A percentile compares a stretch with the other conserved stretches of the same genome.
Evolutionary conservation across 2,329 filamentous ascomycete species (phyloP).

Genomic region (Diplodia intermedia): DNA sequence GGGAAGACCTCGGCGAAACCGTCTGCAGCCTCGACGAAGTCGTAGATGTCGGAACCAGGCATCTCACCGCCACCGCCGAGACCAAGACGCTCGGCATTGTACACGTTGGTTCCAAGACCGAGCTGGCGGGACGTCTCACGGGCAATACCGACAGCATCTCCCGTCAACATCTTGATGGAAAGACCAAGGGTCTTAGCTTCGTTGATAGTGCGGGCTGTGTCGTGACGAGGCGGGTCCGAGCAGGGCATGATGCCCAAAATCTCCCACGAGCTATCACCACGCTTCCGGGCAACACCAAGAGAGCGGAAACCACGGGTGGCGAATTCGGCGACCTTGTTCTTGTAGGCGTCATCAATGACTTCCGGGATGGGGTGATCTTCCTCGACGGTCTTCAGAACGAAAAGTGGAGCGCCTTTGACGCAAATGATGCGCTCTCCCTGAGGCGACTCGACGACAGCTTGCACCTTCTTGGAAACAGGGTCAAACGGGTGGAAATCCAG

Average conservation of each 20-base stretch:
- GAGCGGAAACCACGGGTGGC: conserved; percentile 93
- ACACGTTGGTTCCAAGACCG: conserved; percentile 90
- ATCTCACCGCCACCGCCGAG: conserved; percentile 89
- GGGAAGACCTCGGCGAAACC: conserved; percentile 95
- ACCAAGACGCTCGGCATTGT: conserved; percentile 91
- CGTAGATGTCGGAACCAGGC: conserved; percentile 91
- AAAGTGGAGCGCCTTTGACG: conserved; percentile 89
- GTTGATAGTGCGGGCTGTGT: conserved; percentile 87
- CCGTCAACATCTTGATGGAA: conserved; percentile 95
- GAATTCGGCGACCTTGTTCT: conserved; percentile 91
- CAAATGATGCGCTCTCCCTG: conserved; percentile 85
- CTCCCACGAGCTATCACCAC: conserved; percentile 81
- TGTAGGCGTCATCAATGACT: conserved; percentile 81
- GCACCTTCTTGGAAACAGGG: conserved; percentile 92
- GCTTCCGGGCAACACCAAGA: conserved; percentile 90
- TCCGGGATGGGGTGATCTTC: conserved; percentile 81
- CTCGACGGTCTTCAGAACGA: conserved; percentile 86
- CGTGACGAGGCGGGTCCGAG: conserved; percentile 88
- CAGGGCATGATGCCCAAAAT: conserved; percentile 96
- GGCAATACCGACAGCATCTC: conserved; percentile 91
- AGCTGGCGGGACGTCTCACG: conserved; percentile 91
- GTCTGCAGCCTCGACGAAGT: conserved; percentile 94
- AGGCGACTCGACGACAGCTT: conserved; percentile 80
- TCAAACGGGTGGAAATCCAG: conserved; percentile 88
- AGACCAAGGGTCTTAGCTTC: conserved; percentile 88